Percentiles rank a stretch among this genome's conserved stretches.
These are phyloP conservation scores for Ceratobasidium sp. DNA, from an alignment of 1,284 basidiomycete species.

Conservation along the genomic window DNA sequence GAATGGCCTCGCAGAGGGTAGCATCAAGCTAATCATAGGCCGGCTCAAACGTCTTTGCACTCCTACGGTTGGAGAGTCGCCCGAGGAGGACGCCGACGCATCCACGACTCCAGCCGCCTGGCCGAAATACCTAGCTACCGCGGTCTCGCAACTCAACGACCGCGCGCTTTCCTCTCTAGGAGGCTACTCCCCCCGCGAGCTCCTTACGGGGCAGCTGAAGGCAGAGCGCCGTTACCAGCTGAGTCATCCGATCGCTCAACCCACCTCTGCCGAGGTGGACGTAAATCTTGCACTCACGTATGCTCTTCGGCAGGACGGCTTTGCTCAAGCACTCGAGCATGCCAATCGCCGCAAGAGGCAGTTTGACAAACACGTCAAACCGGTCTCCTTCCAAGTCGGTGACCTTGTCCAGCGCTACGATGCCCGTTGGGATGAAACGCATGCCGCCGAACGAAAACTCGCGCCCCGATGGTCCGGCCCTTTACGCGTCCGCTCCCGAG, in stretches of 20 bases:
- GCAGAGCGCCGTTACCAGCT: not conserved
- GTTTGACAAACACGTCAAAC: slow-evolving; percentile 34
- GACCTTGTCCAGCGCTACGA: slow-evolving; percentile 42
- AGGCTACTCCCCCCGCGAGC: slow-evolving; percentile 41
- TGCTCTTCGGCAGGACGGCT: slow-evolving; percentile 28
- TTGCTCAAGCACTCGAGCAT: slow-evolving; percentile 27
- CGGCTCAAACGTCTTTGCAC: slow-evolving; percentile 49
- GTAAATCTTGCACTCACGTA: slow-evolving; percentile 41
- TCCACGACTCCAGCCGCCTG: slow-evolving; percentile 24
- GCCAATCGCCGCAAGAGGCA: slow-evolving; percentile 21
- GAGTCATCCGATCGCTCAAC: not conserved
- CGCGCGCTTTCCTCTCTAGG: slow-evolving; percentile 37
- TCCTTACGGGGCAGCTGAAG: slow-evolving; percentile 37
- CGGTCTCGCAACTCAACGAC: slow-evolving; percentile 40
- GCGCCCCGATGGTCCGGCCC: slow-evolving; percentile 38
- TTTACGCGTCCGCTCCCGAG: slow-evolving; percentile 4
- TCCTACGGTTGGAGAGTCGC: slow-evolving; percentile 48
- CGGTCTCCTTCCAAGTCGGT: slow-evolving; percentile 6
- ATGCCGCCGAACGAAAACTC: slow-evolving; percentile 35
- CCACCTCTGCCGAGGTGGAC: not conserved
- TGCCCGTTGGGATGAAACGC: slow-evolving; percentile 29
- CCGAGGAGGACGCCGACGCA: slow-evolving; percentile 1
- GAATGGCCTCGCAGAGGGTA: slow-evolving; percentile 51
- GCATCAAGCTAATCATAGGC: slow-evolving; percentile 46
- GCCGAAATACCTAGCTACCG: slow-evolving; percentile 39